phyloP scores from a whole-genome alignment of 768 basidiomycete species.

The Lactarius psammicola region DNA sequence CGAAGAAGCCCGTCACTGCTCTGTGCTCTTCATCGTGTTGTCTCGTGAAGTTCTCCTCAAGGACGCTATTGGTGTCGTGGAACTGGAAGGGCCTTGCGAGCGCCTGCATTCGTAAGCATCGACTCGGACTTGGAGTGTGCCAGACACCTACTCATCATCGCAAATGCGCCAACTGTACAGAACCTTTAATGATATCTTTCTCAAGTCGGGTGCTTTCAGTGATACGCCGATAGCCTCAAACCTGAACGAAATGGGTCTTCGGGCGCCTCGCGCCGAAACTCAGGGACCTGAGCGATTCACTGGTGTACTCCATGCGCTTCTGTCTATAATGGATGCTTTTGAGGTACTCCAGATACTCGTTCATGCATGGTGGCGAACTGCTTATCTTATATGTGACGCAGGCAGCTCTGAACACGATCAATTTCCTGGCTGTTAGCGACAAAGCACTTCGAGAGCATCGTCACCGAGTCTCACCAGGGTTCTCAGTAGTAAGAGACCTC shows the following conservation, averaged over 20 bases:
- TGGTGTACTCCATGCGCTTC: not conserved
- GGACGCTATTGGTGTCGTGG: not conserved
- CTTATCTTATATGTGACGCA: not conserved
- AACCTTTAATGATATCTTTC: not conserved
- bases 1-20: not conserved
- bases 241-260: not conserved
- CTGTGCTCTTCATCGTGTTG: not conserved
- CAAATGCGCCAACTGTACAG: not conserved
- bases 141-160: not conserved
- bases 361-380: not conserved
- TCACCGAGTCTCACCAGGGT: not conserved
- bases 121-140: not conserved
- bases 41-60: not conserved
- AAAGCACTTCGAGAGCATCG: not conserved
- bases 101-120: not conserved
- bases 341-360: not conserved
- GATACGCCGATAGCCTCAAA: not conserved
- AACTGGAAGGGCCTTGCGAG: not conserved
- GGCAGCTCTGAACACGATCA: not conserved
- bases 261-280: not conserved
- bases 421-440: not conserved
- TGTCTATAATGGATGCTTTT: not conserved
- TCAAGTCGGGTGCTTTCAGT: not conserved
- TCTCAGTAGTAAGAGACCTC: not conserved
- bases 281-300: not conserved